Conservation (phyloP, 768 basidiomycete genomes). For the Cystofilobasidium macerans region DNA sequence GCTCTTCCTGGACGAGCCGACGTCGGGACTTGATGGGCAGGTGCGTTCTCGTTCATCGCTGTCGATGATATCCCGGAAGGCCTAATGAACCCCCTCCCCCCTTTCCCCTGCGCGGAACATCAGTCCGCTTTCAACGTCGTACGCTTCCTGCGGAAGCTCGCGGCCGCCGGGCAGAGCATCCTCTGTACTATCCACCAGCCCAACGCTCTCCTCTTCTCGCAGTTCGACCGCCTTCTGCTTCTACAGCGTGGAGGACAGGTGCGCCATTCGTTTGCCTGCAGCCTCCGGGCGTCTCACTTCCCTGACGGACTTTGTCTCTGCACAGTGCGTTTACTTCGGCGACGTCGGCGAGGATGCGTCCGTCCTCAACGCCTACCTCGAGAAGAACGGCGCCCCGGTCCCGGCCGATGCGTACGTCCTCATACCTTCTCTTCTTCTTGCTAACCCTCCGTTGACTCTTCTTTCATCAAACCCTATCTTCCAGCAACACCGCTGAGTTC, state of each 20-base stretch:
- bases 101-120: no score
- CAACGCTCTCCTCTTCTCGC: slow-evolving; percentile 71
- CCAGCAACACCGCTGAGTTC: slow-evolving; percentile 55
- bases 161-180: slow-evolving; percentile 41
- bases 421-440: background rate
- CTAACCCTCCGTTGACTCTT: background rate
- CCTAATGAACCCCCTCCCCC: no score
- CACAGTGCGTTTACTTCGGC: slow-evolving; percentile 55
- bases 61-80: no score
- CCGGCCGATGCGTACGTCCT: slow-evolving; percentile 46
- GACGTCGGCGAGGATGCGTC: slow-evolving; percentile 47
- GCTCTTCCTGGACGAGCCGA: slow-evolving; percentile 57
- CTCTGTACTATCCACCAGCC: slow-evolving; percentile 88
- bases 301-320: no score
- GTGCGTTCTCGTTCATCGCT: no score
- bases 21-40: slow-evolving; percentile 39
- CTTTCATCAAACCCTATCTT: background rate
- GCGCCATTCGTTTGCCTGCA: no score
- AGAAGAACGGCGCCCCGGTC: slow-evolving; percentile 58
- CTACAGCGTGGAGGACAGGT: slow-evolving; percentile 61
- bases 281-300: no score
- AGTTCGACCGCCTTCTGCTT: slow-evolving; percentile 67
- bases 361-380: slow-evolving; percentile 64
- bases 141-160: slow-evolving; percentile 35
- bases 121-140: slow-evolving; percentile 78